Evolutionary conservation across 805 yeast species (phyloP), one percentile per base, ranked within the genome.

Genomic region (Debaryomyces hansenii): DNA sequence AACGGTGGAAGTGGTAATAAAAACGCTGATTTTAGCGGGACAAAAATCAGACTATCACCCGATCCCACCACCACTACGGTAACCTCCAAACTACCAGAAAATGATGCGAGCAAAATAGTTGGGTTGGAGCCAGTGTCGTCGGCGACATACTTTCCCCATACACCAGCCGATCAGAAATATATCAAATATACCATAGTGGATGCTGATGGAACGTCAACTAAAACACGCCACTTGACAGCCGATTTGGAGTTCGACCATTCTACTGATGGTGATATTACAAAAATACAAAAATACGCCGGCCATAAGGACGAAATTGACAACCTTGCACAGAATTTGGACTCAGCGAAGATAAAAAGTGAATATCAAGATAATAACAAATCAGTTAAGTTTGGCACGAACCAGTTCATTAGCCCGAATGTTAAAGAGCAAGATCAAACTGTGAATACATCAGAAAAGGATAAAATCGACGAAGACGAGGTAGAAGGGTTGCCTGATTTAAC

Each of bases 91-190:
- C 16, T 31, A 5, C 21, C 21, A 20, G 14, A 31, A 9, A 12
- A 39, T 7, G 60, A 20, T 53, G 42, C 38, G n/a, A 10, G 20
- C n/a, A 35, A 35, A 18, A 12, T 46, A 11, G 28, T 63, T 16
- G 54, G 64, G 0, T 54, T 80, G 38, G 85, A 84, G 48, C 87
- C 88, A 0, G 79, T 83, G 0, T 81, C 87, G 0, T 80, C 86
- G 1, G 90, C 89, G 0, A 83, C 88, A 0, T 85, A 84, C 58
- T 76, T 82, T 46, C 90, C 90, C 2, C 88, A 84, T 59, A 77
- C 80, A 3, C 79, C 83, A 14, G 52, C 49, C 4, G 48, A 44
- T 38, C 44, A 46, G 21, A 33, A 37, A 11, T 20, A n/a, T 6
- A 15, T 37, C 9, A 24, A 32, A 9, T 18, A 18, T 34, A 49